Conservation (phyloP, 352 stramenopile species). For the Phytophthora tubulina region DNA sequence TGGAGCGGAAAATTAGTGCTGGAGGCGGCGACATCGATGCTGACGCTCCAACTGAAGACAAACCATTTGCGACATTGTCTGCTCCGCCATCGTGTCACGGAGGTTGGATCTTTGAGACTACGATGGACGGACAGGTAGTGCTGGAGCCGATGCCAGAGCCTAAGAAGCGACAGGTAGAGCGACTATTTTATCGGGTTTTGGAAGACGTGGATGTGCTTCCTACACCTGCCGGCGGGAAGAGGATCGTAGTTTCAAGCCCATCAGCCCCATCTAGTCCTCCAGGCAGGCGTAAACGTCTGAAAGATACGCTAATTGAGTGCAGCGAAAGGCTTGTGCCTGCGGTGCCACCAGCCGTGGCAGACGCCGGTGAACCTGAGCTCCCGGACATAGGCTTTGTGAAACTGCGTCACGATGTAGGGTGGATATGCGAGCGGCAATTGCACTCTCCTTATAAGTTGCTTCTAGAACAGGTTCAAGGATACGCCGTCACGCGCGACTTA, state of each 20-base stretch:
- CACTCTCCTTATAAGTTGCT: constrained; percentile 57
- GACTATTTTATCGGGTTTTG: constrained; percentile 83
- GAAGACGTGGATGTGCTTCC: constrained; percentile 73
- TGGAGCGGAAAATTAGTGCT: constrained; percentile 32
- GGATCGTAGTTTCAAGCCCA: constrained; percentile 1
- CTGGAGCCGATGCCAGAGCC: constrained; percentile 75
- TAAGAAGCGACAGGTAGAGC: constrained; percentile 70
- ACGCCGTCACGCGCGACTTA: constrained; percentile 69
- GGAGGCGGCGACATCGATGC: constrained; percentile 16
- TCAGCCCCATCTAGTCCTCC: constrained; percentile 43
- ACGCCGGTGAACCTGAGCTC: constrained; percentile 22
- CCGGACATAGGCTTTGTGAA: constrained; percentile 78
- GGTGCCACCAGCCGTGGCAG: constrained; percentile 19
- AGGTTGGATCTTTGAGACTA: constrained; percentile 89
- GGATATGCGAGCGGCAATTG: constrained; percentile 77
- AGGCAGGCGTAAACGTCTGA: constrained; percentile 65
- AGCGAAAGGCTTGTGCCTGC: constrained; percentile 76
- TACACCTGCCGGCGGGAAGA: constrained; percentile 50
- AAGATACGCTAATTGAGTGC: constrained; percentile 81
- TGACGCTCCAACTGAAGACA: constrained; percentile 16
- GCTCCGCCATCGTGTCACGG: constrained; percentile 61
- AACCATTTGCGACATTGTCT: constrained; percentile 28
- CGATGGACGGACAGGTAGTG: constrained; percentile 86
- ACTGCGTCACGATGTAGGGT: constrained; percentile 81
- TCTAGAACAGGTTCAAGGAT: constrained; percentile 78